A percentile compares a stretch with the other conserved stretches of the same genome.
phyloP scores from a whole-genome alignment of 805 yeast species.

The Pichia californica region DNA sequence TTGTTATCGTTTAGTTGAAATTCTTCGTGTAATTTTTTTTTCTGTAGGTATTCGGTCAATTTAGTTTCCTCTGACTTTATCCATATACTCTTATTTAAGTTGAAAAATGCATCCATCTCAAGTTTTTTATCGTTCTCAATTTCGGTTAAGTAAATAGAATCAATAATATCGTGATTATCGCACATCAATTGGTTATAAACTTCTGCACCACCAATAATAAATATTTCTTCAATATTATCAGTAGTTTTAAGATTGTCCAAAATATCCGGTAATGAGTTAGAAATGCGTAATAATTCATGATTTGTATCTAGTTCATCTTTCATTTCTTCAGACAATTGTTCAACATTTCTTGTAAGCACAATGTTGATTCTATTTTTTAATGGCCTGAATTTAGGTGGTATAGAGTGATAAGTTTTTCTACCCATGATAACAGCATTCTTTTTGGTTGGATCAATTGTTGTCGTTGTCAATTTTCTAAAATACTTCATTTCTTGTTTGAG shows the following conservation, averaged over 20 bases:
- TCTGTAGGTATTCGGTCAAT: conserved; percentile 33
- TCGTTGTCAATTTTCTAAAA: conserved; percentile 68
- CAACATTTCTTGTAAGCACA: conserved; percentile 52
- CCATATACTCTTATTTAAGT: conserved; percentile 35
- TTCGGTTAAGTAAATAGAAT: conserved; percentile 64
- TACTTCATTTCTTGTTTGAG: conserved; percentile 78
- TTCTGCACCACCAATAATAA: conserved; percentile 90
- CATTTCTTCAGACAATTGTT: conserved; percentile 18
- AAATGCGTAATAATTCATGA: conserved; percentile 20
- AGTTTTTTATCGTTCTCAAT: conserved; percentile 35
- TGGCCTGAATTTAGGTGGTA: conserved; percentile 80
- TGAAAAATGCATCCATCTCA: conserved; percentile 68
- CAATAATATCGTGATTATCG: conserved; percentile 31
- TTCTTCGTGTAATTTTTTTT: conserved; percentile 29
- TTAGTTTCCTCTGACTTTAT: conserved; percentile 27
- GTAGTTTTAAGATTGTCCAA: conserved; percentile 26
- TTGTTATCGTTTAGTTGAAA: conserved; percentile 27
- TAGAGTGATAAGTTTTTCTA: conserved; percentile 91
- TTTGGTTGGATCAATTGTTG: conserved; percentile 26
- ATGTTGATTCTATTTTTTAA: conserved; percentile 69
- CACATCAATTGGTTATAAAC: conserved; percentile 51
- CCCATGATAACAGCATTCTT: conserved; percentile 91
- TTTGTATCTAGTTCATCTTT: conserved; percentile 21
- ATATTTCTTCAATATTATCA: conserved; percentile 49
- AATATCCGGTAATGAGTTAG: conserved; percentile 41